These are phyloP conservation scores for Phytophthora uliginosa DNA, from an alignment of 352 stramenopile genomes.

Conservation along the genomic window DNA sequence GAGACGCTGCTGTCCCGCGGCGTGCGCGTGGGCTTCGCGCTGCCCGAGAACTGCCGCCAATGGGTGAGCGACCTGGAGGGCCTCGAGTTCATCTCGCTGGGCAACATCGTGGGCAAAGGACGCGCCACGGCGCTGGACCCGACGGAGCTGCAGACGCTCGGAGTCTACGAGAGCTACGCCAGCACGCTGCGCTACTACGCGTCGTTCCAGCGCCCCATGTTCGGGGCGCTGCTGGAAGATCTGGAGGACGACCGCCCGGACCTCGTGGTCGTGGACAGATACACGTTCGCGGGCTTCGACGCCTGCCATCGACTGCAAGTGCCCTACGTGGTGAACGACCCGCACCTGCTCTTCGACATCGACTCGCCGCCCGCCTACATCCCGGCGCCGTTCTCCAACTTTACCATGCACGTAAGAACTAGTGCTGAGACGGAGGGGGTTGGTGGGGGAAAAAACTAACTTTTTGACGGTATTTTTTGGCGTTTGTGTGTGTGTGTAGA, in stretches of 20 bases:
- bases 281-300: constrained; percentile 86
- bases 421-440: not conserved
- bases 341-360: constrained; percentile 87
- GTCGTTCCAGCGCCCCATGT: constrained; percentile 87
- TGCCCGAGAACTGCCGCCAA: constrained; percentile 85
- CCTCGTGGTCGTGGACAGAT: constrained; percentile 82
- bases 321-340: constrained; percentile 87
- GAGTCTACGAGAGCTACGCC: constrained; percentile 78
- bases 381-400: constrained; percentile 86
- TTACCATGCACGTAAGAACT: constrained; percentile 76
- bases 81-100: constrained; percentile 86
- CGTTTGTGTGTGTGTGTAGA: constrained; percentile 40
- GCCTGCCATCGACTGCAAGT: constrained; percentile 66
- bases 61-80: constrained; percentile 81
- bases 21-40: constrained; percentile 80
- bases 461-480: constrained; percentile 4
- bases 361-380: constrained; percentile 85
- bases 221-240: constrained; percentile 60
- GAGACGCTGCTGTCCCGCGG: constrained; percentile 79
- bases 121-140: constrained; percentile 35
- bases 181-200: constrained; percentile 78
- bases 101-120: constrained; percentile 63
- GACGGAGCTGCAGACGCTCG: constrained; percentile 43
- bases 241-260: constrained; percentile 74
- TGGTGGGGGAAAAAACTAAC: constrained; percentile 11